Evolutionary conservation across 1,284 basidiomycete species (phyloP).

Genomic region (Peniophora sp.): DNA sequence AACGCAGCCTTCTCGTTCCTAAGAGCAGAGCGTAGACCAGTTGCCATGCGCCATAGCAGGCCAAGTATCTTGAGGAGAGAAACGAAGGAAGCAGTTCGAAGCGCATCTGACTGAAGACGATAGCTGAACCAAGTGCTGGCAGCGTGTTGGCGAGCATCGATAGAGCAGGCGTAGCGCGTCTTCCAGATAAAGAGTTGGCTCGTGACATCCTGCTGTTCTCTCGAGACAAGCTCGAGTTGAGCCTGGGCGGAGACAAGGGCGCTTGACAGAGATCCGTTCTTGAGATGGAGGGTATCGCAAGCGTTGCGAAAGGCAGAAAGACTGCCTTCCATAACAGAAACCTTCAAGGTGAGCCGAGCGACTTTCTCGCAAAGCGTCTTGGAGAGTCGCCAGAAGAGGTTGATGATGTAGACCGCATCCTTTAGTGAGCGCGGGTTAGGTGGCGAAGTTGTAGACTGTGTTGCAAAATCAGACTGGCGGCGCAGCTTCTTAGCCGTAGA

Average conservation of each 20-base stretch:
- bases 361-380: background rate
- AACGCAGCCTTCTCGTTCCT: background rate
- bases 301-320: background rate
- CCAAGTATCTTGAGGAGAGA: background rate
- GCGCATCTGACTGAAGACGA: background rate
- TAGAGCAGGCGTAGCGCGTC: background rate
- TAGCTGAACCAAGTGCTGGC: background rate
- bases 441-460: background rate
- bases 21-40: background rate
- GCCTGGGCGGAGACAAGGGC: background rate
- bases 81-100: background rate
- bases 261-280: background rate
- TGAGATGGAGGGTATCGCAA: background rate
- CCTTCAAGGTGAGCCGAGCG: background rate
- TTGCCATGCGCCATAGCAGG: background rate
- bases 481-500: background rate
- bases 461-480: background rate
- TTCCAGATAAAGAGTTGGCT: background rate
- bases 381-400: slow-evolving; percentile 1
- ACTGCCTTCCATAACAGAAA: background rate
- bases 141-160: background rate
- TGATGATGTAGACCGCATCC: background rate
- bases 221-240: background rate
- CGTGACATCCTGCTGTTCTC: background rate
- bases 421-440: background rate